Percentiles rank a stretch among this genome's conserved stretches.
Conservation (phyloP, 2,329 filamentous ascomycete genomes). For the Aaosphaeria arxii region DNA sequence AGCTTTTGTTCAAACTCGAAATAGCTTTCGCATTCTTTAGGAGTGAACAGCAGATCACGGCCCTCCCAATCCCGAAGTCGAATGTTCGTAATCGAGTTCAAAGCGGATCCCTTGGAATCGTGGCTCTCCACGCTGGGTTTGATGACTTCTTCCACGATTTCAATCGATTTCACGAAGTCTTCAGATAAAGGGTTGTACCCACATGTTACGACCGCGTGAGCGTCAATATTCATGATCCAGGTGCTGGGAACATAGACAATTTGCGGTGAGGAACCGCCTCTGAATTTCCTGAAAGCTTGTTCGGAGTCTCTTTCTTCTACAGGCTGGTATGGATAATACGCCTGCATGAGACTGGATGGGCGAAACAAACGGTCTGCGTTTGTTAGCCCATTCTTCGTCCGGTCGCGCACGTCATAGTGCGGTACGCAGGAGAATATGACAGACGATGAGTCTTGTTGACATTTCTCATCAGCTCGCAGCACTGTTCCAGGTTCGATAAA, state of each 20-base stretch:
- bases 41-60: constrained; percentile 17
- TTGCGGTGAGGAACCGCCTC: constrained; percentile 5
- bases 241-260: constrained; percentile 27
- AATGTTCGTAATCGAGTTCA: constrained; percentile 11
- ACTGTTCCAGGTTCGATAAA: constrained; percentile 35
- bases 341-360: constrained; percentile 26
- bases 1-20: constrained; percentile 29
- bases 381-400: background rate
- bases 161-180: constrained; percentile 26
- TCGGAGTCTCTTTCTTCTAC: constrained; percentile 27
- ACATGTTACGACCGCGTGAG: constrained; percentile 22
- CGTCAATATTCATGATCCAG: constrained; percentile 30
- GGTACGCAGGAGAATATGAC: constrained; percentile 31
- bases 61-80: constrained; percentile 19
- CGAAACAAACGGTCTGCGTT: constrained; percentile 12
- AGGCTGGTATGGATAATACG: constrained; percentile 29
- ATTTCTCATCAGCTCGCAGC: constrained; percentile 22
- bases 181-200: constrained; percentile 17
- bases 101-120: background rate
- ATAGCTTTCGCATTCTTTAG: constrained; percentile 21
- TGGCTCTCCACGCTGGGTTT: constrained; percentile 1
- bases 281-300: constrained; percentile 25
- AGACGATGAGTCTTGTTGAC: constrained; percentile 13
- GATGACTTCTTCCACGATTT: constrained; percentile 16
- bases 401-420: constrained; percentile 18